phyloP scores from a whole-genome alignment of 257 asterid genomes.

The Petunia secreta region DNA sequence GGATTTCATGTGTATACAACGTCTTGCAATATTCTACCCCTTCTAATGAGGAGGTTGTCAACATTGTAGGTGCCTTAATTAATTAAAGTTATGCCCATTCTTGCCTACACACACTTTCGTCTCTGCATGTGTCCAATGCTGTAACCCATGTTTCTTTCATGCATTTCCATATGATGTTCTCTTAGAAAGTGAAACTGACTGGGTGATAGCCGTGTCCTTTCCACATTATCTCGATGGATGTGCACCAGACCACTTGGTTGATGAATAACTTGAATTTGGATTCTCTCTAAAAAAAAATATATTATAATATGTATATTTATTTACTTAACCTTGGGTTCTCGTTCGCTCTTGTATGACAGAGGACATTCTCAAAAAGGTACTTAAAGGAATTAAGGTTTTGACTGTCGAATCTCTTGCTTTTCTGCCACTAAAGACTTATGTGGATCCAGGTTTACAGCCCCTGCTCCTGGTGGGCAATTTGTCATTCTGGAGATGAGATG shows the following conservation, averaged over 20 bases:
- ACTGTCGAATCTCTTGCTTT: not conserved
- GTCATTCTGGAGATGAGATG: conserved; percentile 15
- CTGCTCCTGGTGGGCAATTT: not conserved
- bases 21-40: not conserved
- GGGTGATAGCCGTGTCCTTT: not conserved
- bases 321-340: not conserved
- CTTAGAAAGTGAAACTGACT: conserved; percentile 11
- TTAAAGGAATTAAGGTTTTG: not conserved
- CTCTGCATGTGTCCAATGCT: conserved; percentile 11
- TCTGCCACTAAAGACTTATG: not conserved
- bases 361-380: not conserved
- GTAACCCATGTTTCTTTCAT: not conserved
- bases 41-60: not conserved
- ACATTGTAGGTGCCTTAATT: not conserved
- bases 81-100: not conserved
- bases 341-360: not conserved
- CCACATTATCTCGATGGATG: conserved; percentile 3
- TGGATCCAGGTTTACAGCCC: not conserved
- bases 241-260: not conserved
- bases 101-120: not conserved
- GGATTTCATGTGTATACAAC: not conserved
- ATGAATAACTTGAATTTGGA: not conserved
- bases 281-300: too few species aligned
- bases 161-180: not conserved
- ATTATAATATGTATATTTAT: not conserved